Percentiles rank a stretch among this genome's conserved stretches.
These are phyloP conservation scores for Alternaria triticina DNA, from an alignment of 2,329 filamentous ascomycete genomes.

Conservation along the genomic window DNA sequence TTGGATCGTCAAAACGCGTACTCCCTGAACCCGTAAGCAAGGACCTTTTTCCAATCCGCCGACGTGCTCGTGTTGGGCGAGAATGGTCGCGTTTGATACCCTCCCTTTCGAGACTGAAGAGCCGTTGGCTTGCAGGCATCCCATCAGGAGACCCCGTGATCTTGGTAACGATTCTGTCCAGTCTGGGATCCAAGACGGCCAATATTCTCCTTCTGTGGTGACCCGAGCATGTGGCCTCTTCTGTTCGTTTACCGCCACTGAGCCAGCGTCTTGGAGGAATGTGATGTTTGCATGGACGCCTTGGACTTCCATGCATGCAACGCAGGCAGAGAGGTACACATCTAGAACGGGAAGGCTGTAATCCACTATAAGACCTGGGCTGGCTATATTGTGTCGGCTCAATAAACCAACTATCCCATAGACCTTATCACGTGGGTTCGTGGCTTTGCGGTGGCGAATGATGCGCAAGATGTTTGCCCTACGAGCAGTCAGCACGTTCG, in stretches of 20 bases:
- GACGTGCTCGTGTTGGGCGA: neutral
- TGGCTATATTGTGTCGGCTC: neutral
- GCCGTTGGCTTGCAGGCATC: neutral
- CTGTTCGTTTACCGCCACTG: neutral
- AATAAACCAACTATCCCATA: neutral
- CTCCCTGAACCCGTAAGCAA: neutral
- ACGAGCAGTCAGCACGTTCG: neutral
- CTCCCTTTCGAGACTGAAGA: neutral
- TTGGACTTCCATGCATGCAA: neutral
- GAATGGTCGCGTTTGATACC: neutral
- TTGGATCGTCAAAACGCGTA: neutral
- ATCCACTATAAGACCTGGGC: neutral
- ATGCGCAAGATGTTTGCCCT: neutral
- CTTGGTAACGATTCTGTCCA: neutral
- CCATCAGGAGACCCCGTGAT: neutral
- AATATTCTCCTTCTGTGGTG: neutral
- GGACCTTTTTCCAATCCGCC: neutral
- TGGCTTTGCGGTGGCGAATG: neutral
- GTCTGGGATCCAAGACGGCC: neutral
- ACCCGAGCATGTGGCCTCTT: neutral
- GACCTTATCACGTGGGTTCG: neutral
- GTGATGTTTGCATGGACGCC: neutral
- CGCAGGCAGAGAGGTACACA: neutral
- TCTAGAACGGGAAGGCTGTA: neutral
- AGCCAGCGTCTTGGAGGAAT: neutral